These are phyloP conservation scores for Agapanthus africanus DNA, from an alignment of 106 monocot species.

Conservation along the genomic window DNA sequence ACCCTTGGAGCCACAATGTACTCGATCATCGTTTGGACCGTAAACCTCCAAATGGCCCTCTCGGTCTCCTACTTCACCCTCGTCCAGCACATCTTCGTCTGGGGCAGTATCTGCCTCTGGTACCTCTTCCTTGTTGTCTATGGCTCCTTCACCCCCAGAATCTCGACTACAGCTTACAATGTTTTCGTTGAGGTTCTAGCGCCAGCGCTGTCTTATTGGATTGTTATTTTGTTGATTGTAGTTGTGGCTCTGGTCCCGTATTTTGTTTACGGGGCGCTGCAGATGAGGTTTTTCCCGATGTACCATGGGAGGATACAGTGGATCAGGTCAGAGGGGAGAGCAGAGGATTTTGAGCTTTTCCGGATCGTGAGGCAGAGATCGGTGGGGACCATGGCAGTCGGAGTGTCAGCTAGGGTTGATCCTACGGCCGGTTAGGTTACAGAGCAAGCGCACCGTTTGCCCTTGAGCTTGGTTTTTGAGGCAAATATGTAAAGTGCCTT, in stretches of 20 bases:
- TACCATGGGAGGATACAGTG: conserved; percentile 89
- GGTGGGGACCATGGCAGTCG: conserved; percentile 55
- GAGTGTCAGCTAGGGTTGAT: conserved; percentile 67
- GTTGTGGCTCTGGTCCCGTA: conserved; percentile 62
- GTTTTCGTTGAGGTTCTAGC: conserved; percentile 61
- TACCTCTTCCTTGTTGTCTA: conserved; percentile 61
- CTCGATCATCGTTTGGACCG: conserved; percentile 82
- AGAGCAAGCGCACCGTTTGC: background rate
- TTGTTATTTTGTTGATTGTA: conserved; percentile 51
- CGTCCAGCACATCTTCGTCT: conserved; percentile 86
- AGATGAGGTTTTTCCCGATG: conserved; percentile 84
- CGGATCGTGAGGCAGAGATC: conserved; percentile 56
- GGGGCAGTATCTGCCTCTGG: conserved; percentile 80
- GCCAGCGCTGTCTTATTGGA: conserved; percentile 52
- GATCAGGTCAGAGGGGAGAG: conserved; percentile 45
- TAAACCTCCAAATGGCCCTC: conserved; percentile 92
- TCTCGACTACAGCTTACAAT: conserved; percentile 56
- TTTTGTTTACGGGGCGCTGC: conserved; percentile 43
- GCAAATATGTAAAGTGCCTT: too few relatives aligned
- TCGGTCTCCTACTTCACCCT: conserved; percentile 83
- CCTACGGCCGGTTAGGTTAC: conserved; percentile 30
- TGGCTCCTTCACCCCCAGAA: conserved; percentile 45
- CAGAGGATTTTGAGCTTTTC: conserved; percentile 64
- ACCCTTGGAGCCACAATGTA: conserved; percentile 64
- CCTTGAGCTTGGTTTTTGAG: background rate